Conservation (phyloP, 2,329 filamentous ascomycete genomes). For the Coleophoma eucalyptorum region DNA sequence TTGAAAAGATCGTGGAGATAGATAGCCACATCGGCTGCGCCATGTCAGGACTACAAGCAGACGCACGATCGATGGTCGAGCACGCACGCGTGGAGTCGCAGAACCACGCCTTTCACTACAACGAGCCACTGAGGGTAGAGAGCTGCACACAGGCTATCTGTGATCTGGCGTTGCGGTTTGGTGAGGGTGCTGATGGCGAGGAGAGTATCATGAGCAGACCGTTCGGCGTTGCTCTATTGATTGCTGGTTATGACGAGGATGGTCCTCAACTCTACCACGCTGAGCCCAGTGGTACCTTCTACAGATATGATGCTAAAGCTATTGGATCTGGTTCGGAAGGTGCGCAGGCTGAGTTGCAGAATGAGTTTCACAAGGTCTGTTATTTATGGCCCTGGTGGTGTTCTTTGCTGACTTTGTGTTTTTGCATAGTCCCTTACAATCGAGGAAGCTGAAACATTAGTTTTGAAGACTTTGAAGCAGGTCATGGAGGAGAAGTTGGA, state of each 20-base stretch:
- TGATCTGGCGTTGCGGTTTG: slow-evolving; percentile 92
- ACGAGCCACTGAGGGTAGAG: slow-evolving; percentile 90
- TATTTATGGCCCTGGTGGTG: not conserved
- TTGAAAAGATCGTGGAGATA: slow-evolving; percentile 99
- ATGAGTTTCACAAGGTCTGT: slow-evolving; percentile 87
- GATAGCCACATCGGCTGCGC: slow-evolving; percentile 98
- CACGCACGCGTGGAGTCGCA: slow-evolving; percentile 97
- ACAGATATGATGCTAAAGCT: slow-evolving; percentile 97
- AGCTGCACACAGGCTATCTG: slow-evolving; percentile 99
- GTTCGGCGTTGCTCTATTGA: slow-evolving; percentile 93
- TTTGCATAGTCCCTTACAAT: slow-evolving; percentile 75
- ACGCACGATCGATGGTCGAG: slow-evolving; percentile 96
- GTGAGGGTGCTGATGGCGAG: slow-evolving; percentile 94
- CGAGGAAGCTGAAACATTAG: slow-evolving; percentile 86
- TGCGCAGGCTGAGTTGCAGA: slow-evolving; percentile 95
- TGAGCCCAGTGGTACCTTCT: slow-evolving; percentile 96
- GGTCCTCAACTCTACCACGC: slow-evolving; percentile 97
- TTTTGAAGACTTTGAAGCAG: slow-evolving; percentile 97
- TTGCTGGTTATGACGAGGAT: slow-evolving; percentile 96
- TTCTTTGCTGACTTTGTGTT: slow-evolving; percentile 13
- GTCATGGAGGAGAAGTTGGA: slow-evolving; percentile 99
- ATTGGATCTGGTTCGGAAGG: slow-evolving; percentile 97
- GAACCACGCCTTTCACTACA: slow-evolving; percentile 97
- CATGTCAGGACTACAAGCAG: slow-evolving; percentile 96
- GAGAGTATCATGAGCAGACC: slow-evolving; percentile 98